A percentile compares a stretch with the other conserved stretches of the same genome.
These are phyloP conservation scores for Russula sp. DNA, from an alignment of 768 basidiomycete genomes.

Conservation along the genomic window DNA sequence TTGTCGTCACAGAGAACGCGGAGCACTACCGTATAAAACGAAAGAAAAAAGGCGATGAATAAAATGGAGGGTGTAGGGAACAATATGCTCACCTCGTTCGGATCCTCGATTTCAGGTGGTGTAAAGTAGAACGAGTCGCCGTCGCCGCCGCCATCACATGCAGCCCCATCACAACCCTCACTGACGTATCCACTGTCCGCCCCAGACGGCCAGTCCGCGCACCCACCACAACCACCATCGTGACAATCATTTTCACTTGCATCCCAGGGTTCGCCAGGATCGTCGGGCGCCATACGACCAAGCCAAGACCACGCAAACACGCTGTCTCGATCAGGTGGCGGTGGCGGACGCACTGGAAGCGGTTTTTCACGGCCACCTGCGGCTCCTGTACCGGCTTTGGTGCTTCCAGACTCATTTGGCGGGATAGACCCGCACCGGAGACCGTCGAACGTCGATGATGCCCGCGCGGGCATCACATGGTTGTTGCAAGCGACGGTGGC, in stretches of 20 bases:
- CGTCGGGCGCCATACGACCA: slow-evolving; percentile 20
- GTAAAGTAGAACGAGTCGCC: slow-evolving; percentile 24
- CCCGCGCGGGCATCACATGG: slow-evolving; percentile 15
- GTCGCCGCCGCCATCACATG: slow-evolving; percentile 14
- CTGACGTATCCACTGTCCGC: slow-evolving; percentile 16
- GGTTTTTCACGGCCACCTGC: slow-evolving; percentile 19
- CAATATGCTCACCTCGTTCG: slow-evolving; percentile 23
- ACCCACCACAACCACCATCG: neutral
- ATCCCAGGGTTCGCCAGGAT: slow-evolving; percentile 22
- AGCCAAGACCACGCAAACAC: slow-evolving; percentile 30
- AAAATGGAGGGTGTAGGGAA: neutral
- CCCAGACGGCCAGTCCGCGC: slow-evolving; percentile 12
- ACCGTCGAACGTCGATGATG: slow-evolving; percentile 30
- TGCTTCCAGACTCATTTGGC: neutral
- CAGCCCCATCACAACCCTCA: slow-evolving; percentile 14
- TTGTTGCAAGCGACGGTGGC: neutral
- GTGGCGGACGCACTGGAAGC: slow-evolving; percentile 22
- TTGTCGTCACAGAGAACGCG: slow-evolving; percentile 40
- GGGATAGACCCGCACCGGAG: slow-evolving; percentile 10
- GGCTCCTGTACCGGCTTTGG: neutral
- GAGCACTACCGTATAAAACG: slow-evolving; percentile 32
- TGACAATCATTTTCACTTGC: neutral
- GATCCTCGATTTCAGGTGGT: slow-evolving; percentile 20
- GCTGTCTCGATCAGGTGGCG: slow-evolving; percentile 28
- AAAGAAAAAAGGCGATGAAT: neutral